These are phyloP conservation scores for Fusarium albidum DNA, from an alignment of 2,329 filamentous ascomycete genomes.

Conservation along the genomic window DNA sequence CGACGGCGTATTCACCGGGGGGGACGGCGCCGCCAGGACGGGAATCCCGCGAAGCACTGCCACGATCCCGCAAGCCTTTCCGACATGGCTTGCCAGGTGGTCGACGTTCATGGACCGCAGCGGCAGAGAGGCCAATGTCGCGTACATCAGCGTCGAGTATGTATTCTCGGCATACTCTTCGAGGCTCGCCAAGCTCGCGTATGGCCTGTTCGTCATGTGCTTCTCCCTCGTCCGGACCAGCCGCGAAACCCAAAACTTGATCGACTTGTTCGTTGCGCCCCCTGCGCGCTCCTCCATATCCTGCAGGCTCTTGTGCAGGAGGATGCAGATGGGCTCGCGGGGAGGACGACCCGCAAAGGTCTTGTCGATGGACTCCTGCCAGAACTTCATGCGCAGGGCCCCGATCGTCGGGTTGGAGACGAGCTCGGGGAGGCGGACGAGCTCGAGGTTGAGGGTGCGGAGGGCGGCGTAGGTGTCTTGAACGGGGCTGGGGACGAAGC, in stretches of 20 bases:
- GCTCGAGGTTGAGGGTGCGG: constrained; percentile 90
- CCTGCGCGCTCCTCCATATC: constrained; percentile 60
- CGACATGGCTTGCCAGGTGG: constrained; percentile 93
- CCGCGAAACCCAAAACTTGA: constrained; percentile 78
- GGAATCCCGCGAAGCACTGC: constrained; percentile 89
- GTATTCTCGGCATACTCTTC: constrained; percentile 95
- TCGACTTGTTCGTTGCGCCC: constrained; percentile 54
- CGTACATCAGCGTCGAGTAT: constrained; percentile 91
- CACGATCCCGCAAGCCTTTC: constrained; percentile 89
- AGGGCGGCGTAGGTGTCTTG: constrained; percentile 89
- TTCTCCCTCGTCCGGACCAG: constrained; percentile 84
- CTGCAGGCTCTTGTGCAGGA: constrained; percentile 77
- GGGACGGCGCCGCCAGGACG: constrained; percentile 78
- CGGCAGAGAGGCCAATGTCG: constrained; percentile 81
- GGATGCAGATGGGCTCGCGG: constrained; percentile 88
- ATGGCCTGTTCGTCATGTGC: constrained; percentile 84
- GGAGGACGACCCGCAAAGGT: constrained; percentile 82
- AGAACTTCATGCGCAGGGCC: constrained; percentile 91
- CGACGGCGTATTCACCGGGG: constrained; percentile 54
- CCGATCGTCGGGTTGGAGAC: constrained; percentile 90
- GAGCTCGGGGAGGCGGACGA: constrained; percentile 87
- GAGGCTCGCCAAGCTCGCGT: constrained; percentile 73
- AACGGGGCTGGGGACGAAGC: constrained; percentile 79
- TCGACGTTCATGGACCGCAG: constrained; percentile 86
- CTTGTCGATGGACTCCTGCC: constrained; percentile 83